Evolutionary conservation across 192 early-diverging fungal species (phyloP), one percentile per base, ranked within the genome.

Genomic region (Mortierella antarctica): DNA sequence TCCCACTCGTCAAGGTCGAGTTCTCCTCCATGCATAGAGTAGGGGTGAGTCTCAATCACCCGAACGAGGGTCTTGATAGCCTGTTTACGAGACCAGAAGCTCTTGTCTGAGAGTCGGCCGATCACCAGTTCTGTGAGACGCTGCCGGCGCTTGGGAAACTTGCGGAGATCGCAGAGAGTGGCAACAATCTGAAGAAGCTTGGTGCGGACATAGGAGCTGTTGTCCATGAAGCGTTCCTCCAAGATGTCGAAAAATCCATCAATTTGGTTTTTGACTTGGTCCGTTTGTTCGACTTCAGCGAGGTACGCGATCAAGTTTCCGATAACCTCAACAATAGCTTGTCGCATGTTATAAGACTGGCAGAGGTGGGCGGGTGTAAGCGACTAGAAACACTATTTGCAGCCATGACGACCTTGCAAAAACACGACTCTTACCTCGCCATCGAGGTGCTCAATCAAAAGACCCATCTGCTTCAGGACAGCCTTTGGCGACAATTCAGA

Each of bases 171-270:
- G 62, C 92, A 90, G 31, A 99, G 83, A 70, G 91, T 91, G 39
- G 90, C 82, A 42, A 94, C 89, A 14, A 95, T 90, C 74, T 98
- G 96, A 39, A 99, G 80, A 0, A 98, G 90, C 83, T 96, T 97
- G 21, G 91, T 89, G 40, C 98, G 91, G 4, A 93, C 91, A 82
- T 91, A 92, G n/a, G 90, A 90, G 69, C 91, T 95, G n/a, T 85
- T 84, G 79, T 99, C 98, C 71, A 93, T 89, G 84, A 96, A 95
- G 12, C 97, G 89, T 76, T 99, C 95, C 69, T 95, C 89, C 57
- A 99, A 73, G 65, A 96, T 89, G 73, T 97, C 96, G 83, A 96
- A 98, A 71, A 95, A 97, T 49, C 91, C 88, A 57, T 91, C 88
- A 58, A 99, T 87, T 78, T 94, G 92, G 64, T 89, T 87, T 68